These are phyloP conservation scores for Centella asiatica DNA, from an alignment of 129 eudicot species.

Conservation along the genomic window DNA sequence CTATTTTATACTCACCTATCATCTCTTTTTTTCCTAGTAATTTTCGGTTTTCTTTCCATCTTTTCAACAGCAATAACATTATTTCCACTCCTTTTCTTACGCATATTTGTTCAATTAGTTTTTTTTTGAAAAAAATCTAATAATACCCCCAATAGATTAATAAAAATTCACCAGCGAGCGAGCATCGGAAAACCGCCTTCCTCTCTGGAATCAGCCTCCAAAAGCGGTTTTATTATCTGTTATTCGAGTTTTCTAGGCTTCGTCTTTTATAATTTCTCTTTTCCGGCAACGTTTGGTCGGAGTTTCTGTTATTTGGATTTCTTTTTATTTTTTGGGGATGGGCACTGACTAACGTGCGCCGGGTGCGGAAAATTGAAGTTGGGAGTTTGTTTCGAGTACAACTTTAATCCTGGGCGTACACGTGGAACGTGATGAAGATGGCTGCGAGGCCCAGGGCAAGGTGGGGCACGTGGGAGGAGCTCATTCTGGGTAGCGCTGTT, in stretches of 20 bases:
- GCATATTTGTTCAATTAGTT: neutral
- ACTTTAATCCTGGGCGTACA: constrained; percentile 17
- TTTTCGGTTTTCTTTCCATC: neutral
- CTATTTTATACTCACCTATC: neutral
- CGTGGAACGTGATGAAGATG: constrained; percentile 34
- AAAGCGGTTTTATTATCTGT: neutral
- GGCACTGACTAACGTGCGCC: constrained; percentile 30
- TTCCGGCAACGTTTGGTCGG: too few species aligned
- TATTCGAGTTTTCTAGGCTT: neutral
- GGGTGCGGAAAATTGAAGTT: constrained; percentile 9
- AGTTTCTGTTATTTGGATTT: neutral
- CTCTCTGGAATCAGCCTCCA: neutral
- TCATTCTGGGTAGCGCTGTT: constrained; percentile 78
- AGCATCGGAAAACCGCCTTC: constrained; percentile 3
- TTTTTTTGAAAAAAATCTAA: too few species aligned
- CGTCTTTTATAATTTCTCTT: too few species aligned
- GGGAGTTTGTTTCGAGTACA: neutral
- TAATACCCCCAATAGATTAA: too few species aligned
- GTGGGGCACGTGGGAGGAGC: constrained; percentile 99
- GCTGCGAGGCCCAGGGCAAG: constrained; percentile 19
- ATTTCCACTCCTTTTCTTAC: constrained; percentile 34
- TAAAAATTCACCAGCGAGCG: too few species aligned
- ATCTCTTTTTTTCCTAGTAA: neutral
- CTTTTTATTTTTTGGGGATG: neutral
- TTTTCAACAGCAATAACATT: neutral